These are phyloP conservation scores for Apiospora koreana DNA, from an alignment of 2,329 filamentous ascomycete genomes.

Conservation along the genomic window DNA sequence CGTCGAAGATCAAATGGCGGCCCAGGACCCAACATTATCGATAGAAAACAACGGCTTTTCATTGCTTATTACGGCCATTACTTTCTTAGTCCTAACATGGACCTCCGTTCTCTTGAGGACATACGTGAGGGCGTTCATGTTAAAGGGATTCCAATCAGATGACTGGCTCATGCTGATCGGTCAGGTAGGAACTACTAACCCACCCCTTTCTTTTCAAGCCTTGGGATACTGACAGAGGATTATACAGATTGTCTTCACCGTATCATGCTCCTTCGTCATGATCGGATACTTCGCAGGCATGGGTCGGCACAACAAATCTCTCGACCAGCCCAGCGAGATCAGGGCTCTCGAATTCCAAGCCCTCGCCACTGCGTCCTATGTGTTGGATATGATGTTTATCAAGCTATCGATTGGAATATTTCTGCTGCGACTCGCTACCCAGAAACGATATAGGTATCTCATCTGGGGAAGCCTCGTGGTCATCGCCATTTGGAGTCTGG, in stretches of 20 bases:
- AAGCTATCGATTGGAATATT: conserved; percentile 58
- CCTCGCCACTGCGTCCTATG: conserved; percentile 50
- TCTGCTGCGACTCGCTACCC: conserved; percentile 48
- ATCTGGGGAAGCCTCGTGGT: conserved; percentile 47
- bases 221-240: neutral
- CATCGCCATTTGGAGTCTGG: conserved; percentile 47
- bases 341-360: conserved; percentile 55
- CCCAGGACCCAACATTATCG: conserved; percentile 31
- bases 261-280: conserved; percentile 48
- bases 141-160: conserved; percentile 45
- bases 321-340: conserved; percentile 41
- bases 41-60: conserved; percentile 33
- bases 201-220: conserved; percentile 15
- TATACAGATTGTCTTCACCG: conserved; percentile 47
- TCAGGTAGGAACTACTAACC: conserved; percentile 36
- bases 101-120: conserved; percentile 29
- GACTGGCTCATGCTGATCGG: conserved; percentile 56
- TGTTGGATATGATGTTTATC: conserved; percentile 57
- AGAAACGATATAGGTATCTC: conserved; percentile 49
- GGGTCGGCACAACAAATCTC: conserved; percentile 48
- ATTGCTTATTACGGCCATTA: conserved; percentile 35
- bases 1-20: conserved; percentile 25
- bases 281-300: conserved; percentile 44
- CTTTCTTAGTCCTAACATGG: conserved; percentile 36
- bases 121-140: conserved; percentile 30